Base-by-base conservation (phyloP, 148 eudicot species). In the Fagopyrum esculentum region DNA sequence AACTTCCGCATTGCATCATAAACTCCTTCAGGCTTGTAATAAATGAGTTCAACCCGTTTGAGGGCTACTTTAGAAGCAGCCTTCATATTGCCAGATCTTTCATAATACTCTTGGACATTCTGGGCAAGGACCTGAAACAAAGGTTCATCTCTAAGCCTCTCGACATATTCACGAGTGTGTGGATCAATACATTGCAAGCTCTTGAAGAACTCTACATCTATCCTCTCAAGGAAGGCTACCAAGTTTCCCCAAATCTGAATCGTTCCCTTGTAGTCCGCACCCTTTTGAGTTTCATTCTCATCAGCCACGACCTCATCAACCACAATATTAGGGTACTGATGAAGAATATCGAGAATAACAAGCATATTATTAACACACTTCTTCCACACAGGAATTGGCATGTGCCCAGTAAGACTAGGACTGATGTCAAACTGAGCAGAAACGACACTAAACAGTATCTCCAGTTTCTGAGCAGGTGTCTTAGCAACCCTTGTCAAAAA, bases 381-480 rank as follows among this genome's bases (percentile, higher is more conserved):
- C 85, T 89, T 93, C 97, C 97, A 93, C 4, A 91, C 90, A 78
- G 83, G 86, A 66, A 91, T 84, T 0, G 94, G 92, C 97, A 93
- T 88, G 81, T 91, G 90, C 15, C 91, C 91, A 76, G 85, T 89
- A 16, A 91, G 86, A 79, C 97, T 79, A 66, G 94, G 82, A 73
- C 87, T 93, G 13, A 93, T 91, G 84, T 93, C 97, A 83, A 93
- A 93, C 74, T 93, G 97, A 52, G 98, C 97, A 73, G 97, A 89
- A 15, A 93, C 85, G 74, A 91, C 97, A 81, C 87, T 83, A 64
- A 93, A 91, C 17, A 88, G 86, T 75, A 93, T 93, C 79, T 93
- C 98, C 55, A 93, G 88, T 82, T 93, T 93, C 84, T 93, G 98
- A 46, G 97, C 97, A 73, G 98, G 97, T 55, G 97, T 93, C 85